Evolutionary conservation across 768 basidiomycete species (phyloP).

Genomic region (Suillus placidus): DNA sequence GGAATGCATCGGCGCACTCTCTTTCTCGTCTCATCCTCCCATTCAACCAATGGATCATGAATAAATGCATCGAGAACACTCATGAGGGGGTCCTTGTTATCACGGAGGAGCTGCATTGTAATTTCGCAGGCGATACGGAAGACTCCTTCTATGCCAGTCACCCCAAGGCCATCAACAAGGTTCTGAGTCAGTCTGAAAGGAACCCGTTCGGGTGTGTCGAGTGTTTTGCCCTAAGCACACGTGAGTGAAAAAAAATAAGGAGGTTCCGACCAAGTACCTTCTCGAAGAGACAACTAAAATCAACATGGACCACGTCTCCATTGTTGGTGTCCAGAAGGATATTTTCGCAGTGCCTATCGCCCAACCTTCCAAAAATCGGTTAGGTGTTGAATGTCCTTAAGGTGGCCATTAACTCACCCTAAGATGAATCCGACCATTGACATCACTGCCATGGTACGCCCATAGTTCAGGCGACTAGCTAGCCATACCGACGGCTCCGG

Average conservation of each 20-base stretch:
- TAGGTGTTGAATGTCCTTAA: neutral
- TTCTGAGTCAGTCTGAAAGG: conserved; percentile 96
- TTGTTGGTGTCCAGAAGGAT: conserved; percentile 87
- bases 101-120: conserved; percentile 81
- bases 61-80: conserved; percentile 96
- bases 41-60: conserved; percentile 96
- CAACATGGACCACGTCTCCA: conserved; percentile 94
- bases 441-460: conserved; percentile 93
- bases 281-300: conserved; percentile 98
- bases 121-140: conserved; percentile 92
- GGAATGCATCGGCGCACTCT: conserved; percentile 40
- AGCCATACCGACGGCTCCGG: conserved; percentile 97
- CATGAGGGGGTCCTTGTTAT: conserved; percentile 92
- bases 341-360: conserved; percentile 96
- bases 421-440: conserved; percentile 98
- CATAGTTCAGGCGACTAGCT: conserved; percentile 82
- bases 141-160: conserved; percentile 92
- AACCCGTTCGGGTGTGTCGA: conserved; percentile 89
- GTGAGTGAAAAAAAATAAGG: neutral
- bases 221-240: conserved; percentile 61
- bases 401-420: conserved; percentile 54
- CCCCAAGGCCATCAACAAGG: conserved; percentile 87
- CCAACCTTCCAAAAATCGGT: conserved; percentile 59
- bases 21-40: conserved; percentile 82
- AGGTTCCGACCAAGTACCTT: conserved; percentile 53